These are phyloP conservation scores for Suillus americanus DNA, from an alignment of 768 basidiomycete species.

Conservation along the genomic window DNA sequence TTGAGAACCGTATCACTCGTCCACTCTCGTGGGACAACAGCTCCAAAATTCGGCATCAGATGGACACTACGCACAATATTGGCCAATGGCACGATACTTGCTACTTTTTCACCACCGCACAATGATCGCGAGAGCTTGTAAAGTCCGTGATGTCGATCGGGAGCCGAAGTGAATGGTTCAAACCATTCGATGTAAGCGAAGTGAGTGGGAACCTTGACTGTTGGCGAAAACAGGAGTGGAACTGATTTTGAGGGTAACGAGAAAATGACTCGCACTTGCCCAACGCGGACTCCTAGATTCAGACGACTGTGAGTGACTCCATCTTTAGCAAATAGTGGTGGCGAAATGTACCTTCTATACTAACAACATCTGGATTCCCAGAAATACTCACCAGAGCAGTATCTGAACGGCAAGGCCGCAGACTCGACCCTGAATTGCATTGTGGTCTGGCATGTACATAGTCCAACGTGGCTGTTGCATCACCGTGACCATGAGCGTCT, in stretches of 20 bases:
- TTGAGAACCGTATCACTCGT: too few species aligned
- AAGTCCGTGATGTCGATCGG: too few species aligned
- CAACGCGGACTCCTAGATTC: constrained; percentile 11
- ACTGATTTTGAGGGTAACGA: constrained; percentile 6
- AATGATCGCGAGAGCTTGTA: constrained; percentile 21
- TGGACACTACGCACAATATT: constrained; percentile 22
- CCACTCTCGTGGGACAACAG: too few species aligned
- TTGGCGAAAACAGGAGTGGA: constrained; percentile 13
- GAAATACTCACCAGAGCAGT: constrained; percentile 21
- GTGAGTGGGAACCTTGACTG: constrained; percentile 16
- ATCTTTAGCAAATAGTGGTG: background rate
- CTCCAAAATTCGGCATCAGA: constrained; percentile 23
- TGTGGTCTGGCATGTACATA: too few species aligned
- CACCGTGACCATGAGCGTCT: too few species aligned
- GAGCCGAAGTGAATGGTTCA: too few species aligned
- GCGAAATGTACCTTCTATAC: constrained; percentile 17
- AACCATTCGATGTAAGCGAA: too few species aligned
- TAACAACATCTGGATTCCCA: background rate
- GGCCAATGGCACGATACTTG: constrained; percentile 14
- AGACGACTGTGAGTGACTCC: too few species aligned
- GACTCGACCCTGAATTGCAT: too few species aligned
- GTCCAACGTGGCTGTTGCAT: too few species aligned
- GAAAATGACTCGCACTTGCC: constrained; percentile 5
- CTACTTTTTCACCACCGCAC: constrained; percentile 18
- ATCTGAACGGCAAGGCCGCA: too few species aligned